A percentile compares a stretch with the other conserved stretches of the same genome.
phyloP scores from a whole-genome alignment of 495 filamentous ascomycete species.

The Cercophora scortea region DNA sequence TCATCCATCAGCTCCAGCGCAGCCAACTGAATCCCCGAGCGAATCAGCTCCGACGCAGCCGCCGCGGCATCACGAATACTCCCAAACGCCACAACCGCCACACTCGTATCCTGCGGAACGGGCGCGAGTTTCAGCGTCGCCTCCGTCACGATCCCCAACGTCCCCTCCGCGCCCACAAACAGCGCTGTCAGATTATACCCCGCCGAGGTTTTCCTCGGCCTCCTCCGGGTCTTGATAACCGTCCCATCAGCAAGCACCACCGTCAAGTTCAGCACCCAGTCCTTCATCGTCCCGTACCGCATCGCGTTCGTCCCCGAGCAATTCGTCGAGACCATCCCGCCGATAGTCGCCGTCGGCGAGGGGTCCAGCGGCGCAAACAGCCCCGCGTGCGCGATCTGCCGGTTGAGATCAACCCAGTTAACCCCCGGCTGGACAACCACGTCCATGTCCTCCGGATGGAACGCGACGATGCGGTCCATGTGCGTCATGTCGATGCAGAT shows the following conservation, averaged over 20 bases:
- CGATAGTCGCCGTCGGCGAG: slow-evolving; percentile 51
- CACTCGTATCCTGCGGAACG: slow-evolving; percentile 53
- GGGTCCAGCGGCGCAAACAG: slow-evolving; percentile 87
- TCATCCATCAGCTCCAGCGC: slow-evolving; percentile 70
- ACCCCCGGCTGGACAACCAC: slow-evolving; percentile 80
- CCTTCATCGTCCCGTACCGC: slow-evolving; percentile 76
- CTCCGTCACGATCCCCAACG: slow-evolving; percentile 83
- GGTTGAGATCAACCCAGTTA: slow-evolving; percentile 79
- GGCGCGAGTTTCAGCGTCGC: slow-evolving; percentile 63
- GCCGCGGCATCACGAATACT: slow-evolving; percentile 54
- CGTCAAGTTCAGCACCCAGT: slow-evolving; percentile 73
- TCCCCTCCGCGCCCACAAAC: slow-evolving; percentile 90
- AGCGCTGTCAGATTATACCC: slow-evolving; percentile 77
- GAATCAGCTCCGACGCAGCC: slow-evolving; percentile 55
- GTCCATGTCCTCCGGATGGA: slow-evolving; percentile 82
- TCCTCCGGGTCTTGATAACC: slow-evolving; percentile 62
- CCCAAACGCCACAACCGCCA: slow-evolving; percentile 58
- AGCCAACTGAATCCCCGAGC: slow-evolving; percentile 57
- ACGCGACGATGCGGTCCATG: slow-evolving; percentile 71
- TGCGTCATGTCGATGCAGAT: slow-evolving; percentile 74
- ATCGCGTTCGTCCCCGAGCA: slow-evolving; percentile 75
- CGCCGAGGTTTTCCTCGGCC: slow-evolving; percentile 66
- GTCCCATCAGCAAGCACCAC: slow-evolving; percentile 71
- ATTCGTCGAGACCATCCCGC: slow-evolving; percentile 70
- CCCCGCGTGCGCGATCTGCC: slow-evolving; percentile 57